Evolutionary conservation across 371 early-diverging fungal genomes (phyloP), one percentile per base, ranked within the genome.

Genomic region (Mucor velutinosus): DNA sequence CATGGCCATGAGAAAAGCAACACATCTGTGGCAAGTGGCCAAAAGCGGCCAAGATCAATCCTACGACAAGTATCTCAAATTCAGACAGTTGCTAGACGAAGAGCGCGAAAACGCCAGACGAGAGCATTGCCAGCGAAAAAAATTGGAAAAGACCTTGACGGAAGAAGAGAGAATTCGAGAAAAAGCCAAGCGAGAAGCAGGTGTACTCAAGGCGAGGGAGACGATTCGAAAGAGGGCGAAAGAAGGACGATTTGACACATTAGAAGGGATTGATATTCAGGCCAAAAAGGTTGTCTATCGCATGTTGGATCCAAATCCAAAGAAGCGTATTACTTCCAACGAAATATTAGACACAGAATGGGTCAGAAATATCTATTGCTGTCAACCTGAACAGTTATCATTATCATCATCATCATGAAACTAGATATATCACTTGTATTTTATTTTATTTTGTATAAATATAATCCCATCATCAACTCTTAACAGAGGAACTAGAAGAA

Each of bases 261-360:
- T 86, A 19, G 85, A 84, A 41, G 78, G 80, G 3, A 69, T 86
- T 25, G 83, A 84, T 51, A 70, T 76, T 23, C 78, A 74, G 21
- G 75, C 83, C 4, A 82, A 79, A 55, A 72, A 75, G 4, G 65
- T 86, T 8, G 71, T 86, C 21, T 89, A 87, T 70, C 69, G 81
- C 27, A 87, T 92, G 69, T 71, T 92, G 57, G 87, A 91, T 55
- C 89, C 90, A 25, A 75, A 87, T 41, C 88, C 89, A 2, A 57
- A 69, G 3, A 86, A 80, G 56, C 84, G 91, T 21, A 81, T 88
- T 21, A 75, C 79, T 14, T 77, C 86, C 27, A 47, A 63, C 23
- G 81, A 85, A 56, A 68, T 89, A 4, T 30, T 87, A 56, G 76
- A 75, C 35, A 83, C 83, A 72, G 83, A 79, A 30, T 91, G 89